Evolutionary conservation across 768 basidiomycete genomes (phyloP), one percentile per base, ranked within the genome.

Genomic region (Trametes cinnabarina): DNA sequence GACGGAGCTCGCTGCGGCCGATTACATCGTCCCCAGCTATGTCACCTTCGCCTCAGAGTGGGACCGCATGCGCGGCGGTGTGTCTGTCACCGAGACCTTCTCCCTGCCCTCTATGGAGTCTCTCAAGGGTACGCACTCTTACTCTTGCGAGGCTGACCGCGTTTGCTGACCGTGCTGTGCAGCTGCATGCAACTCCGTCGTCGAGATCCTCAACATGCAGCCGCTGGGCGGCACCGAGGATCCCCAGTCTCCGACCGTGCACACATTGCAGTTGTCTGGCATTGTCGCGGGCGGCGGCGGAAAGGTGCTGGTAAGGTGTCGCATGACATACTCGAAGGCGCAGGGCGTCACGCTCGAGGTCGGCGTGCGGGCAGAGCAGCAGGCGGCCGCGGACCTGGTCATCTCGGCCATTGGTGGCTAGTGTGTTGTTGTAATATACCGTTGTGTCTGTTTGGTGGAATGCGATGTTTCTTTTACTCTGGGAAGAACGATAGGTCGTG

Each of bases 151-250:
- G 32, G 35, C 57, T 23, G 37, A 56, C 61, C 65, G 52, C 68
- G 55, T 51, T 51, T 41, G 64, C 55, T 61, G 63, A 62, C 60
- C 30, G 52, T 44, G 7, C 1, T 26, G 44, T 65, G 57, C 62
- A 96, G 95, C 94, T 67, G 96, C 96, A 11, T 97, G 95, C 73
- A 90, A 94, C 69, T 97, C 96, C 25, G 89, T 98, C 66, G 84
- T 95, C 65, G 95, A 97, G 68, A 90, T 98, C 28, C 86, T 98
- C 61, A 90, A 92, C 70, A 98, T 99, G 96, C 94, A 98, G 68
- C 83, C 97, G 6, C 77, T 99, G 17, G 96, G 96, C 61, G 97
- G 97, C 12, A 87, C 90, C 4, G 92, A 98, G 71, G 71, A 74
- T 8, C 93, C 96, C 0, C 77, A 85, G 19, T 91, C 91, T 25